Evolutionary conservation across 169 alveolate species (phyloP).

Genomic region (Plasmodium falciparum): DNA sequence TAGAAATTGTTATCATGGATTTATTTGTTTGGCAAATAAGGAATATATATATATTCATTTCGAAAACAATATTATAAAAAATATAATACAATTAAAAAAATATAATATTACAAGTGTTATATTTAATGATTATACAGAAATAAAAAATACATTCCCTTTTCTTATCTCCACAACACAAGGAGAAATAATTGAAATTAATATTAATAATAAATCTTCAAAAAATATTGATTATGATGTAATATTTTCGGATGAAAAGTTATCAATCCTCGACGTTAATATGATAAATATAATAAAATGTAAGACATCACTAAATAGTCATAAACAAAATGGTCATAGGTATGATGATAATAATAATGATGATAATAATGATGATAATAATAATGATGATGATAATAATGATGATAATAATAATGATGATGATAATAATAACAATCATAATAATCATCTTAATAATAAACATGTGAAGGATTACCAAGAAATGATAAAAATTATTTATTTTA

Average conservation of each 20-base stretch:
- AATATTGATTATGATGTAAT: conserved; percentile 46
- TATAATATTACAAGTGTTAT: conserved; percentile 58
- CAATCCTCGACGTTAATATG: conserved; percentile 64
- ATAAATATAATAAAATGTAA: conserved; percentile 8
- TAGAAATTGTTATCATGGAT: conserved; percentile 73
- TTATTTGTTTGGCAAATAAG: conserved; percentile 74
- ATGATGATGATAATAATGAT: background rate
- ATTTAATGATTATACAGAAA: conserved; percentile 40
- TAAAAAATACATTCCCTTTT: conserved; percentile 38
- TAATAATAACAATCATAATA: no score
- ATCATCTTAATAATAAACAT: no score
- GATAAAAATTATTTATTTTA: conserved; percentile 59
- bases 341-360: conserved; percentile 7
- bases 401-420: background rate
- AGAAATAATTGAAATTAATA: conserved; percentile 64
- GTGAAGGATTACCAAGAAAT: background rate
- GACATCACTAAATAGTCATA: conserved; percentile 4
- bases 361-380: no score
- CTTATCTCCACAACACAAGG: conserved; percentile 67
- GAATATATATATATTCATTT: conserved; percentile 74
- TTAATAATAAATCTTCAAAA: conserved; percentile 51
- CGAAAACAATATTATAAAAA: conserved; percentile 64
- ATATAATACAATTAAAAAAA: conserved; percentile 55
- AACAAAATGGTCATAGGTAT: conserved; percentile 23
- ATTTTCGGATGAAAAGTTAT: conserved; percentile 22